Percentiles rank a stretch among this genome's conserved stretches.
Evolutionary conservation across 2,329 filamentous ascomycete genomes (phyloP).

Genomic region (Penicillium freii): DNA sequence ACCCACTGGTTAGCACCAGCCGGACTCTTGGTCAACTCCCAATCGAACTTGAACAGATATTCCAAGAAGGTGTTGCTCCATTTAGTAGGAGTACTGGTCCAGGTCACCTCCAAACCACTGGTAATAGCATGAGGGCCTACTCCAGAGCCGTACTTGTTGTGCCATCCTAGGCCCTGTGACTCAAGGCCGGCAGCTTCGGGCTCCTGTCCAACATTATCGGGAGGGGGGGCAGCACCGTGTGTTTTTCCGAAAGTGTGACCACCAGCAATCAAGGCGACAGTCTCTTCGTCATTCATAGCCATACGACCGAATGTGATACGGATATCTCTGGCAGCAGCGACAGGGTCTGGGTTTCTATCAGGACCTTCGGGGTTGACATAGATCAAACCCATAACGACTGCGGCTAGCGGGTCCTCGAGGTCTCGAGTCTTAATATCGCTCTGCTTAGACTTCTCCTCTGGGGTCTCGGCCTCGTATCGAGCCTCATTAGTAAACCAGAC

Average conservation of each 20-base stretch:
- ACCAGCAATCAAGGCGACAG: slow-evolving; percentile 73
- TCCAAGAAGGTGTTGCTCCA: slow-evolving; percentile 74
- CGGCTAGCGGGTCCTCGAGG: slow-evolving; percentile 65
- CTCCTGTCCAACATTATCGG: slow-evolving; percentile 64
- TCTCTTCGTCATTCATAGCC: slow-evolving; percentile 83
- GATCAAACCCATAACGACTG: slow-evolving; percentile 73
- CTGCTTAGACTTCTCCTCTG: slow-evolving; percentile 41
- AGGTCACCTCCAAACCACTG: slow-evolving; percentile 73
- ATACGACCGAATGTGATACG: slow-evolving; percentile 73
- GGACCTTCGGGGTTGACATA: slow-evolving; percentile 81
- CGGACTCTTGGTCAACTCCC: slow-evolving; percentile 72
- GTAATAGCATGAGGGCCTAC: slow-evolving; percentile 73
- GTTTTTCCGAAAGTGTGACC: slow-evolving; percentile 80
- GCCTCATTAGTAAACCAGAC: slow-evolving; percentile 67
- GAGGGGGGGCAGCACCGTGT: slow-evolving; percentile 66
- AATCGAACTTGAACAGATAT: slow-evolving; percentile 75
- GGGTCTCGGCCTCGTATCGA: slow-evolving; percentile 58
- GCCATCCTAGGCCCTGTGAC: slow-evolving; percentile 71
- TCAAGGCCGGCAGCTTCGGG: slow-evolving; percentile 65
- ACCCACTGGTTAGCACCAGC: slow-evolving; percentile 76
- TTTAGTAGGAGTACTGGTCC: slow-evolving; percentile 72
- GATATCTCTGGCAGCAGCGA: slow-evolving; percentile 69
- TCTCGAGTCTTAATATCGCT: slow-evolving; percentile 58
- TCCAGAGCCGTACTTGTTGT: slow-evolving; percentile 61
- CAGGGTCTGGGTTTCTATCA: slow-evolving; percentile 67